Evolutionary conservation across 306 rosid species (phyloP).

Genomic region (Aeschynomene evenia): DNA sequence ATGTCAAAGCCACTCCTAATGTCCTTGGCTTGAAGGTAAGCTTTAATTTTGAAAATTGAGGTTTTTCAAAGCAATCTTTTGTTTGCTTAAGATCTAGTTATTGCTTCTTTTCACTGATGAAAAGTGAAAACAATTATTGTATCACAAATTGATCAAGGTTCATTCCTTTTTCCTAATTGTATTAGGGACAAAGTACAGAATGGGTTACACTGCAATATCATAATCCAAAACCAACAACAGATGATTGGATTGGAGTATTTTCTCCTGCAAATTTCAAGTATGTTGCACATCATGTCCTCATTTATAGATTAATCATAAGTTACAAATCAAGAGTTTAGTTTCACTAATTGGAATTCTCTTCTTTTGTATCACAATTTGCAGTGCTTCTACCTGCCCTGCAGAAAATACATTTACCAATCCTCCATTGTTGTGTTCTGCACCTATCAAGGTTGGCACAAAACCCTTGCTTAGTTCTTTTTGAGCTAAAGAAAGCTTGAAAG

Average conservation of each 20-base stretch:
- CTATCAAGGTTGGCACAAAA: constrained; percentile 66
- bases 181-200: constrained; percentile 67
- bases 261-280: constrained; percentile 92
- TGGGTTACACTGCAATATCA: constrained; percentile 61
- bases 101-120: neutral
- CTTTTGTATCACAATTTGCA: constrained; percentile 41
- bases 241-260: constrained; percentile 92
- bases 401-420: constrained; percentile 43
- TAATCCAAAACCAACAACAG: constrained; percentile 60
- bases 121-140: neutral
- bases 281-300: constrained; percentile 12
- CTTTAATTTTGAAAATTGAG: constrained; percentile 4
- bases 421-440: constrained; percentile 79
- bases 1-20: constrained; percentile 56
- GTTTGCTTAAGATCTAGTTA: constrained; percentile 4
- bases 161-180: neutral
- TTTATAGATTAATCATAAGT: constrained; percentile 2
- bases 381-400: constrained; percentile 68
- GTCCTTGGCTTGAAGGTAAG: constrained; percentile 67
- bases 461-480: neutral
- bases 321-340: constrained; percentile 10
- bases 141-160: constrained; percentile 29
- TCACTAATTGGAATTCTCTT: constrained; percentile 22
- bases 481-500: constrained; percentile 2
- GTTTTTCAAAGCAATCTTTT: neutral